Conservation (phyloP, 2,329 filamentous ascomycete genomes). For the Teratosphaeria gauchensis region DNA sequence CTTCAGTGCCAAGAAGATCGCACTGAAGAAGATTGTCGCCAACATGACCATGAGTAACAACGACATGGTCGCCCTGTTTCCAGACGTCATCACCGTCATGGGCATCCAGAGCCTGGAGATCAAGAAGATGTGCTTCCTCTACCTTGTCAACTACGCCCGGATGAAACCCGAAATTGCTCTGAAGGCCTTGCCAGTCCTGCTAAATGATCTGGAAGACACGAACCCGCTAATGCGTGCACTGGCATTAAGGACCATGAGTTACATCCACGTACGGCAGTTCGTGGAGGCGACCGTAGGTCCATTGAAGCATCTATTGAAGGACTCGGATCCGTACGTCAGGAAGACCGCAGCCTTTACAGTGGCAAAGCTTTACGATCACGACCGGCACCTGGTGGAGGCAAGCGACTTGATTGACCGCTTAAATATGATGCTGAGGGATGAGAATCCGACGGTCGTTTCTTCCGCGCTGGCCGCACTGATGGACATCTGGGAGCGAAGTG, state of each 20-base stretch:
- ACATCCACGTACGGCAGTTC: slow-evolving; percentile 92
- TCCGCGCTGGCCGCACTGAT: slow-evolving; percentile 84
- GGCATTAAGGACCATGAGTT: slow-evolving; percentile 89
- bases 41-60: slow-evolving; percentile 99
- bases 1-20: slow-evolving; percentile 88
- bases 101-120: slow-evolving; percentile 88
- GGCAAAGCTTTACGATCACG: slow-evolving; percentile 95
- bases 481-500: slow-evolving; percentile 97
- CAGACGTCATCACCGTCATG: slow-evolving; percentile 94
- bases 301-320: slow-evolving; percentile 72
- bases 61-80: slow-evolving; percentile 95
- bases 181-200: slow-evolving; percentile 79
- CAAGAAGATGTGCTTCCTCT: slow-evolving; percentile 99
- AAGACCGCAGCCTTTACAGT: slow-evolving; percentile 96
- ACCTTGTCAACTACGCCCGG: slow-evolving; percentile 91
- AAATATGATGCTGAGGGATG: slow-evolving; percentile 81
- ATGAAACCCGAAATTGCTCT: slow-evolving; percentile 90
- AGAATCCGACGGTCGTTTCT: slow-evolving; percentile 94
- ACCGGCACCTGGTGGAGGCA: slow-evolving; percentile 76
- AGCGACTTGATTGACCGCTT: slow-evolving; percentile 88
- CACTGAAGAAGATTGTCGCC: slow-evolving; percentile 97
- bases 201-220: slow-evolving; percentile 83
- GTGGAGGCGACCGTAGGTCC: slow-evolving; percentile 82
- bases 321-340: slow-evolving; percentile 88
- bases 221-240: slow-evolving; percentile 90